A percentile compares a stretch with the other conserved stretches of the same genome.
Evolutionary conservation across 179 eudicot genomes (phyloP).

Genomic region (Heliamphora pulchella): DNA sequence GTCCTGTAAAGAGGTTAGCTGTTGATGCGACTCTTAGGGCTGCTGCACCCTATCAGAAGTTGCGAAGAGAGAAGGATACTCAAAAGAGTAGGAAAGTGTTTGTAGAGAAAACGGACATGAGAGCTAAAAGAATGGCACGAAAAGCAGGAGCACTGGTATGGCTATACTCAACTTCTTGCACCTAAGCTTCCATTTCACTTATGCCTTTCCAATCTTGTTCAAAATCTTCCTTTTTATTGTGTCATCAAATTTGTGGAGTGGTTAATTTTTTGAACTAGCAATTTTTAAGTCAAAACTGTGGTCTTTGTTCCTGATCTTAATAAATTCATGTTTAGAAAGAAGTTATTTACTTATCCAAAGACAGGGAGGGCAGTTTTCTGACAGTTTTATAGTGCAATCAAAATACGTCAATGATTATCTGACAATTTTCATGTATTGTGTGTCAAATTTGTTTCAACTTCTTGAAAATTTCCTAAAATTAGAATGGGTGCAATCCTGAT

Average conservation of each 20-base stretch:
- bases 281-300: neutral
- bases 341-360: neutral
- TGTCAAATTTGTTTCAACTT: neutral
- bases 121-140: slow-evolving; percentile 98
- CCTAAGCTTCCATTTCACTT: neutral
- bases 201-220: neutral
- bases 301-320: neutral
- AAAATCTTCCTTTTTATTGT: neutral
- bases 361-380: neutral
- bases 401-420: neutral
- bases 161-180: neutral
- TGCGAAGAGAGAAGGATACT: slow-evolving; percentile 72
- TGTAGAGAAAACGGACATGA: slow-evolving; percentile 95
- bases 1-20: slow-evolving; percentile 95
- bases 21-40: slow-evolving; percentile 99
- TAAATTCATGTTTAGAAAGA: neutral
- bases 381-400: neutral
- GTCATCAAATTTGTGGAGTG: neutral
- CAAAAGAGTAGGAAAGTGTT: slow-evolving; percentile 66
- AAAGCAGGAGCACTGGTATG: slow-evolving; percentile 98
- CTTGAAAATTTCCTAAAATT: neutral
- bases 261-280: neutral
- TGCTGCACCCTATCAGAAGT: slow-evolving; percentile 96
- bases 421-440: neutral
- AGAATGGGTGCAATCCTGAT: neutral